Conservation (phyloP, 1,139 yeast species). For the Lodderomyces jiufengensis region DNA sequence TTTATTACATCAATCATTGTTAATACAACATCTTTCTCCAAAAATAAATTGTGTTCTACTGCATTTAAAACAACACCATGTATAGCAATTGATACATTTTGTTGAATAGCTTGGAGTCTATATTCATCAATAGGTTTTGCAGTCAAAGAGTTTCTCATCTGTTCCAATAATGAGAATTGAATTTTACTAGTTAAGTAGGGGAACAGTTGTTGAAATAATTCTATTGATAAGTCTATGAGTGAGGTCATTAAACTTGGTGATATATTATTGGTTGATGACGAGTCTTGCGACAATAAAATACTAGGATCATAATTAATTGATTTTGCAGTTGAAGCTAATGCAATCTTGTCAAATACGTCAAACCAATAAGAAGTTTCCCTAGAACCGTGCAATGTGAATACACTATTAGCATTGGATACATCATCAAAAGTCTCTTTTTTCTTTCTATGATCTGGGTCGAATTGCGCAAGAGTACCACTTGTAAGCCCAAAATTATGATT, state of each 20-base stretch:
- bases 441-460: too few species aligned
- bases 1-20: conserved; percentile 58
- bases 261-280: conserved; percentile 23
- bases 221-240: conserved; percentile 73
- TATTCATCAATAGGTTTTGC: conserved; percentile 28
- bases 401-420: background rate
- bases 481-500: conserved; percentile 40
- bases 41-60: conserved; percentile 19
- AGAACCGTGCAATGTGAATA: background rate
- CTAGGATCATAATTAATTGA: conserved; percentile 36
- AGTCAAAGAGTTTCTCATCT: conserved; percentile 54
- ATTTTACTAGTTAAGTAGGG: conserved; percentile 75
- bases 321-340: conserved; percentile 24
- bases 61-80: conserved; percentile 50
- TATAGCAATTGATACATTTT: conserved; percentile 63
- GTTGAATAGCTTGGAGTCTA: conserved; percentile 47
- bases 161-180: conserved; percentile 82
- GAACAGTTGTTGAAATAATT: conserved; percentile 66
- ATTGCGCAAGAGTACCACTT: conserved; percentile 20
- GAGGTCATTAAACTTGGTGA: conserved; percentile 45
- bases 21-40: conserved; percentile 46
- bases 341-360: conserved; percentile 27
- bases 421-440: too few species aligned
- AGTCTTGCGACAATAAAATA: conserved; percentile 24
- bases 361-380: conserved; percentile 23